Conservation (phyloP, 1,284 basidiomycete species). For the Trichosporon asahii region DNA sequence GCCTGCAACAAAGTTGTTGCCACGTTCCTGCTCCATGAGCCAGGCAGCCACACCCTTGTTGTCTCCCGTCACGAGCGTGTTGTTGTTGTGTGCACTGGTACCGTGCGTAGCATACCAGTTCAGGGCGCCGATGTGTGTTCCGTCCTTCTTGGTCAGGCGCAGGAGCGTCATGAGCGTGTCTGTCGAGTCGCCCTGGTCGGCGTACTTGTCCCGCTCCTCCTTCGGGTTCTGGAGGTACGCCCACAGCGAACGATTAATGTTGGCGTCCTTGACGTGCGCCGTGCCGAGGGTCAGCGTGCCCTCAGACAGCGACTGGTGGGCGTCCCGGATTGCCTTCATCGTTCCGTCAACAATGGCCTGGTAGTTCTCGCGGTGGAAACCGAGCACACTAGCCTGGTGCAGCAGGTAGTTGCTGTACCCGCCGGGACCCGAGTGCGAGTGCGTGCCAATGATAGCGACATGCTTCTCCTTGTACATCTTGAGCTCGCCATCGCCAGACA, state of each 20-base stretch:
- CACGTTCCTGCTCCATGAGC: constrained; percentile 14
- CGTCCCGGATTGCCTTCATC: constrained; percentile 9
- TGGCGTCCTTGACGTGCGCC: constrained; percentile 17
- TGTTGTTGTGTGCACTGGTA: constrained; percentile 18
- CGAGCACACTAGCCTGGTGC: constrained; percentile 14
- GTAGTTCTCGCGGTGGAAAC: constrained; percentile 16
- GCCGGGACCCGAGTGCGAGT: constrained; percentile 20
- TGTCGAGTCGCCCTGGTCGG: not conserved
- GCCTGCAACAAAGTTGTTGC: constrained; percentile 16
- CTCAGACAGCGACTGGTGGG: constrained; percentile 15
- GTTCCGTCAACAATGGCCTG: constrained; percentile 18
- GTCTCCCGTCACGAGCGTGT: constrained; percentile 21
- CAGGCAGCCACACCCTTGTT: constrained; percentile 23
- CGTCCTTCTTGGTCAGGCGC: constrained; percentile 9
- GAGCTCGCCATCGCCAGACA: not conserved
- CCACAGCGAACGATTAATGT: constrained; percentile 20
- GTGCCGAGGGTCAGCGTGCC: constrained; percentile 14
- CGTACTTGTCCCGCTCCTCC: constrained; percentile 17
- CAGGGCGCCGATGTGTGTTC: constrained; percentile 15
- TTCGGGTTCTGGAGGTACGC: constrained; percentile 22
- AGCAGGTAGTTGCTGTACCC: constrained; percentile 24
- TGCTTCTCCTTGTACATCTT: constrained; percentile 2
- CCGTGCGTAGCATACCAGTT: constrained; percentile 23
- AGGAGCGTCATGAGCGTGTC: constrained; percentile 23
- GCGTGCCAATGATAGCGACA: constrained; percentile 17